A percentile compares a stretch with the other conserved stretches of the same genome.
Conservation (phyloP, 257 asterid species). For the Vinca minor region DNA sequence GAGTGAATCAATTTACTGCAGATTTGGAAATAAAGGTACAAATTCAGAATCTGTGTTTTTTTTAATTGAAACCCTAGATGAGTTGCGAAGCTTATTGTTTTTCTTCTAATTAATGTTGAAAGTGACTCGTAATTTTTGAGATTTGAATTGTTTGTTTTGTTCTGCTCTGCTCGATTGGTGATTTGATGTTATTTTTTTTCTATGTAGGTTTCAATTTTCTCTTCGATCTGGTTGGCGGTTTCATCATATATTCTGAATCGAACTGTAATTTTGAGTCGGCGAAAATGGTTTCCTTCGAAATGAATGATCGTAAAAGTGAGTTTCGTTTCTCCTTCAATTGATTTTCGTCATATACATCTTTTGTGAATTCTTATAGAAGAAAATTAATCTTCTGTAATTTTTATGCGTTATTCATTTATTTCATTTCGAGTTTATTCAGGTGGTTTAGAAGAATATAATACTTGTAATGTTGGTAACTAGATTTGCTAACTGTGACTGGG, state of each 20-base stretch:
- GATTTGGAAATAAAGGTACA: constrained; percentile 11
- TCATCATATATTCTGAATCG: not conserved
- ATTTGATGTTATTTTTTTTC: too few relatives aligned
- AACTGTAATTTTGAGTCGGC: constrained; percentile 3
- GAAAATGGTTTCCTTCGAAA: constrained; percentile 69
- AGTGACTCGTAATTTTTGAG: too few relatives aligned
- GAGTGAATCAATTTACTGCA: not conserved
- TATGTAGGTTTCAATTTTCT: constrained; percentile 7
- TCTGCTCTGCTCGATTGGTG: too few relatives aligned
- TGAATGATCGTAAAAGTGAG: constrained; percentile 81
- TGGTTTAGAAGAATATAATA: not conserved
- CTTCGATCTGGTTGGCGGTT: not conserved
- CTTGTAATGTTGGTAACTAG: not conserved
- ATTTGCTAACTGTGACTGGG: not conserved
- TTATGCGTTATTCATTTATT: too few relatives aligned
- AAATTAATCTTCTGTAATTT: not conserved
- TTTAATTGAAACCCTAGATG: constrained; percentile 14
- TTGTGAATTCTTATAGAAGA: too few relatives aligned
- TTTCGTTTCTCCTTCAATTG: not conserved
- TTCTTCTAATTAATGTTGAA: too few relatives aligned
- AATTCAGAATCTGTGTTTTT: not conserved
- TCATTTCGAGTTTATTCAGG: not conserved
- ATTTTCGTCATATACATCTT: not conserved
- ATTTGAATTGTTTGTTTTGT: too few relatives aligned
- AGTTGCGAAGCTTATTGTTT: not conserved